A percentile compares a stretch with the other conserved stretches of the same genome.
phyloP scores from a whole-genome alignment of 495 filamentous ascomycete species.

The Penicillium crystallinum region DNA sequence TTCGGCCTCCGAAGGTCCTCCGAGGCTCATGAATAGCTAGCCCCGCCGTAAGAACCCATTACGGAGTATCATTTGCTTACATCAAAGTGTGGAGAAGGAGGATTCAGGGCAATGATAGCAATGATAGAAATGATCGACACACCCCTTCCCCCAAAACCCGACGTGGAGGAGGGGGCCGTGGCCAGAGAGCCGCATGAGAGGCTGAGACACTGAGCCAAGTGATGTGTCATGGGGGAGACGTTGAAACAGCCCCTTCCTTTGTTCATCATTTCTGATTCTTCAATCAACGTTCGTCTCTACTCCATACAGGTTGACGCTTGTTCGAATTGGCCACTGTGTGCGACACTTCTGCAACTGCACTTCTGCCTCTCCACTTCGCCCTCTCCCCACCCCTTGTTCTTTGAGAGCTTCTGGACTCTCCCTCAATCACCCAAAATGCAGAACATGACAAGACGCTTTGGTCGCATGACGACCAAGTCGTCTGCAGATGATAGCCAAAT shows the following conservation, averaged over 20 bases:
- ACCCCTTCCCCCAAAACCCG: neutral
- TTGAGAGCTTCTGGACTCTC: neutral
- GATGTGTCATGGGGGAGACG: constrained; percentile 4
- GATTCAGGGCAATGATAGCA: neutral
- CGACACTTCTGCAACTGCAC: neutral
- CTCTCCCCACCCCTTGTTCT: neutral
- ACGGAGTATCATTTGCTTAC: neutral
- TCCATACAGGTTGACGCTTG: neutral
- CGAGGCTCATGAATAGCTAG: neutral
- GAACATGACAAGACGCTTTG: constrained; percentile 70
- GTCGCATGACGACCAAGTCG: constrained; percentile 58
- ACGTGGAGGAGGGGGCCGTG: neutral
- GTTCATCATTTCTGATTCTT: constrained; percentile 4
- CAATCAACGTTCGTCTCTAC: neutral
- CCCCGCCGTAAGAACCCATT: neutral
- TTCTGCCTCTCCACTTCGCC: too few species aligned
- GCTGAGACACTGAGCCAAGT: constrained; percentile 20
- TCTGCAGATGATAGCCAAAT: constrained; percentile 76
- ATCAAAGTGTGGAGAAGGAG: neutral
- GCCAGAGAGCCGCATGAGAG: constrained; percentile 22
- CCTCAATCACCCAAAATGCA: constrained; percentile 56
- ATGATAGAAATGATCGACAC: constrained; percentile 4
- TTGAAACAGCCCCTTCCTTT: neutral
- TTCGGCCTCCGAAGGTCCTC: neutral
- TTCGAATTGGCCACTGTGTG: neutral